These are phyloP conservation scores for Teratosphaeria viscida DNA, from an alignment of 2,329 filamentous ascomycete species.

Conservation along the genomic window DNA sequence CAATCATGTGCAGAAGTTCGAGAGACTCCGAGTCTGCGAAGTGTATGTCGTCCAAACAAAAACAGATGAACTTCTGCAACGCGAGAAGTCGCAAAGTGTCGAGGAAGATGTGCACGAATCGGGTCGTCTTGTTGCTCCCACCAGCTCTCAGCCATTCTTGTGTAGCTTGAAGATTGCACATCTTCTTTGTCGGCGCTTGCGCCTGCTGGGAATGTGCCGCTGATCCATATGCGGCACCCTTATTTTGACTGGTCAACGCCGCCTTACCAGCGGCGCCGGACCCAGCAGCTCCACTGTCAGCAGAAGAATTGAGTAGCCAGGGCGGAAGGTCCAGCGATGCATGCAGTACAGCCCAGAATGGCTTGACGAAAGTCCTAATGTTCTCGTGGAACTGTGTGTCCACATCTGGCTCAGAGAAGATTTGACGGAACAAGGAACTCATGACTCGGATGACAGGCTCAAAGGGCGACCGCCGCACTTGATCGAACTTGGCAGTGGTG, in stretches of 20 bases:
- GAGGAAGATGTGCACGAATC: slow-evolving; percentile 77
- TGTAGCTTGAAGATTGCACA: slow-evolving; percentile 26
- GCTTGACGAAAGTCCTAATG: slow-evolving; percentile 44
- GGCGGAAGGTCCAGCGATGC: slow-evolving; percentile 54
- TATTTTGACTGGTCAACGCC: not conserved
- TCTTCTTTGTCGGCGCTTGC: slow-evolving; percentile 8
- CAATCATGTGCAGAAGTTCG: slow-evolving; percentile 72
- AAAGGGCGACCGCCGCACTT: slow-evolving; percentile 48
- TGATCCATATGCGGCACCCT: not conserved
- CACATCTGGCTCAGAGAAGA: slow-evolving; percentile 55
- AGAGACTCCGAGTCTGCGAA: slow-evolving; percentile 82
- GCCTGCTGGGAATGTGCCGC: not conserved
- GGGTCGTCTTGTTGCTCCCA: slow-evolving; percentile 45
- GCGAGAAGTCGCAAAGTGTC: slow-evolving; percentile 77
- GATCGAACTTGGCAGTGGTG: slow-evolving; percentile 50
- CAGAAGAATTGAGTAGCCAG: slow-evolving; percentile 41
- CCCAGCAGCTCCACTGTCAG: not conserved
- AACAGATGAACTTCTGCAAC: slow-evolving; percentile 74
- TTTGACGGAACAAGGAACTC: slow-evolving; percentile 51
- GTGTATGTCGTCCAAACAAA: slow-evolving; percentile 81
- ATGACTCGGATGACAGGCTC: slow-evolving; percentile 52
- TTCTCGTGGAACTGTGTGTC: slow-evolving; percentile 51
- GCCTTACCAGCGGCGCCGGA: not conserved
- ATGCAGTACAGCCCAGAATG: slow-evolving; percentile 49
- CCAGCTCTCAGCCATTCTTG: slow-evolving; percentile 37